Conservation (phyloP, 176 grass and related monocot species). For the Carex cristatella region DNA sequence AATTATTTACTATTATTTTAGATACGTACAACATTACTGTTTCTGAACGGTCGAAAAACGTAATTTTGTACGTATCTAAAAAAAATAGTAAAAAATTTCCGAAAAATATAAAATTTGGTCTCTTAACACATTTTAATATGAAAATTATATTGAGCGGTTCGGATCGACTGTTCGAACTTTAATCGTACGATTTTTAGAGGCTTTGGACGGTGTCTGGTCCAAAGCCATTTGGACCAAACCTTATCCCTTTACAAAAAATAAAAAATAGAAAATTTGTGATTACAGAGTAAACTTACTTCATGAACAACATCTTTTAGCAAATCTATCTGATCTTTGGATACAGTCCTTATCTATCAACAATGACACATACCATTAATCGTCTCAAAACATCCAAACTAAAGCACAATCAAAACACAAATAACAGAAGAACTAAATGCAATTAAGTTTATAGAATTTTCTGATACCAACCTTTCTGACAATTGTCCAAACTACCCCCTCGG, state of each 20-base stretch:
- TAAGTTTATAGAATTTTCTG: neutral
- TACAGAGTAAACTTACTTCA: neutral
- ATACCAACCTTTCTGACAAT: conserved; percentile 55
- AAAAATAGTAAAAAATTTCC: no score
- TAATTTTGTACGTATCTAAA: no score
- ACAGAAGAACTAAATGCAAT: neutral
- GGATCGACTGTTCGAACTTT: no score
- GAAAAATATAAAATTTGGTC: no score
- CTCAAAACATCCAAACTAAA: neutral
- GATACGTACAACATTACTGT: no score
- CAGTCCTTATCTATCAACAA: neutral
- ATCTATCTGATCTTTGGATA: neutral
- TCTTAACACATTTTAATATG: no score
- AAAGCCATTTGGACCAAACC: no score
- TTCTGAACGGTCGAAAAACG: no score
- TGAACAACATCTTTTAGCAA: conserved; percentile 21
- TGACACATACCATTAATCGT: neutral
- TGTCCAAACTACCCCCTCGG: conserved; percentile 69
- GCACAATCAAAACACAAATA: neutral
- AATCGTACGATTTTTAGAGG: no score
- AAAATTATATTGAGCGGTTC: no score
- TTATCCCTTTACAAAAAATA: neutral
- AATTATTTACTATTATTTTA: no score
- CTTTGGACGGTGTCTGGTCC: no score
- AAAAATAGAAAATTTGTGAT: neutral